Percentiles rank a stretch among this genome's conserved stretches.
Evolutionary conservation across 192 early-diverging fungal genomes (phyloP).

Genomic region (Funneliformis geosporum): DNA sequence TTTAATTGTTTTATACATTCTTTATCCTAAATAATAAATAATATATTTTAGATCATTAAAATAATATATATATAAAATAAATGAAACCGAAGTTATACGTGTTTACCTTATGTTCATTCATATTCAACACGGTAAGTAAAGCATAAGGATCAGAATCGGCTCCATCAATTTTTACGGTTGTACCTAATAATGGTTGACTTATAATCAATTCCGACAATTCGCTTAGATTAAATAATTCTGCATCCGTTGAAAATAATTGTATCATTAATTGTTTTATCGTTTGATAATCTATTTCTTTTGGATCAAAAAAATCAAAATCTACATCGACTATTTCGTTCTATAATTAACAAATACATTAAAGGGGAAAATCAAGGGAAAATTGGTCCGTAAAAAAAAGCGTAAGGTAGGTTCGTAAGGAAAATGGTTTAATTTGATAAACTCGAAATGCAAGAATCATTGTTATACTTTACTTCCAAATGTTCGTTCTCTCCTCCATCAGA

Average conservation of each 20-base stretch:
- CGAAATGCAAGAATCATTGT: too few species aligned
- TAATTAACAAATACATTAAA: background rate
- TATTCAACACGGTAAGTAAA: slow-evolving; percentile 74
- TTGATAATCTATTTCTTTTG: slow-evolving; percentile 86
- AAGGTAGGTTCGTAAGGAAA: background rate
- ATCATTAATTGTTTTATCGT: slow-evolving; percentile 84
- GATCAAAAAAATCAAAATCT: slow-evolving; percentile 96
- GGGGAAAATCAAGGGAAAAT: background rate
- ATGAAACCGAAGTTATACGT: too few species aligned
- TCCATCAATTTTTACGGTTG: slow-evolving; percentile 85
- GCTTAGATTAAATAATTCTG: slow-evolving; percentile 71
- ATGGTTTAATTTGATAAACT: background rate
- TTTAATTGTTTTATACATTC: slow-evolving; percentile 29
- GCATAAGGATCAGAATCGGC: slow-evolving; percentile 86
- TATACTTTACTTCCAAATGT: background rate
- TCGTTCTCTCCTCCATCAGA: slow-evolving; percentile 1
- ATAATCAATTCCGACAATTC: slow-evolving; percentile 85
- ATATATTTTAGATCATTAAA: background rate
- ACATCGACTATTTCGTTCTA: slow-evolving; percentile 53
- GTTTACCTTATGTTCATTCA: slow-evolving; percentile 66
- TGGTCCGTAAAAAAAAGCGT: background rate
- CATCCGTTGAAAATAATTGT: slow-evolving; percentile 79
- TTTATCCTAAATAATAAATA: slow-evolving; percentile 40
- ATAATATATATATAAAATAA: too few species aligned
- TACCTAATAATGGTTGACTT: slow-evolving; percentile 73